These are phyloP conservation scores for Emericellopsis atlantica DNA, from an alignment of 2,329 filamentous ascomycete genomes.

Conservation along the genomic window DNA sequence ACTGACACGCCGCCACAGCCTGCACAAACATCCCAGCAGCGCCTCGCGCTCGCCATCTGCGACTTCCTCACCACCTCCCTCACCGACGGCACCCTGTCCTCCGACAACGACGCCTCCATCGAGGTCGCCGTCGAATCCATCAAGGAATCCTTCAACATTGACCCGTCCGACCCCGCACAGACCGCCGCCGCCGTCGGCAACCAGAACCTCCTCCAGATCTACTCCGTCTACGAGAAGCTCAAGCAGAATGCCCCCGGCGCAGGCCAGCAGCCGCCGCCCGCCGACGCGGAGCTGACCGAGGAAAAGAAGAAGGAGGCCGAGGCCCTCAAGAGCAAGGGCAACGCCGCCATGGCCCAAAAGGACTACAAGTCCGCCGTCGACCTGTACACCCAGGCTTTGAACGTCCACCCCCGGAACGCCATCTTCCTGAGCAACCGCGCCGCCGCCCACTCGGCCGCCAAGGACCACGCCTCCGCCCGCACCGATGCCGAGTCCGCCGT, in stretches of 20 bases:
- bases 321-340: conserved; percentile 77
- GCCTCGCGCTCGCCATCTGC: conserved; percentile 92
- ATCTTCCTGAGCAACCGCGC: conserved; percentile 98
- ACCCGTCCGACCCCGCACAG: conserved; percentile 63
- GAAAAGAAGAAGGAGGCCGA: conserved; percentile 72
- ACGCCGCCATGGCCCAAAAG: conserved; percentile 89
- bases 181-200: conserved; percentile 67
- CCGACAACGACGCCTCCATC: conserved; percentile 86
- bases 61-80: conserved; percentile 82
- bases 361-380: conserved; percentile 76
- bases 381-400: conserved; percentile 77
- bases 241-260: conserved; percentile 37
- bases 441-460: conserved; percentile 76
- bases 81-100: conserved; percentile 74
- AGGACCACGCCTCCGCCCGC: conserved; percentile 73
- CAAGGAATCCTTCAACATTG: conserved; percentile 87
- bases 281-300: conserved; percentile 26
- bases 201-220: conserved; percentile 84
- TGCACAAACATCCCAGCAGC: conserved; percentile 50
- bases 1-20: conserved; percentile 1
- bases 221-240: conserved; percentile 91
- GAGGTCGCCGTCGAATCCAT: conserved; percentile 94
- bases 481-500: conserved; percentile 87
- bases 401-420: conserved; percentile 70
- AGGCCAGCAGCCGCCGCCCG: conserved; percentile 11